Evolutionary conservation across 2,329 filamentous ascomycete genomes (phyloP).

Genomic region (Pseudogymnoascus destructans): DNA sequence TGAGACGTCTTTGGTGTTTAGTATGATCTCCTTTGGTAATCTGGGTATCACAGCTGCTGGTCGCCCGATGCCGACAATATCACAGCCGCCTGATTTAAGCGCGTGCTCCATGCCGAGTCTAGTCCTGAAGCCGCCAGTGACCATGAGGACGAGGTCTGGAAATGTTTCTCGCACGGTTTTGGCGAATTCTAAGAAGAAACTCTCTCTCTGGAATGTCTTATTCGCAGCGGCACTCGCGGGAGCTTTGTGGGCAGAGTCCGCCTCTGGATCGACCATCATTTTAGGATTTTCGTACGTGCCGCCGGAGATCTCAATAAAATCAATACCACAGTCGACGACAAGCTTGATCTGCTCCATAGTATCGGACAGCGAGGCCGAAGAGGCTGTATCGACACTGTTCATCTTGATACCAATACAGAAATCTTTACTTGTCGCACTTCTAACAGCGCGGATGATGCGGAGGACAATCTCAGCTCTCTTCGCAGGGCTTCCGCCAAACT

Average conservation of each 20-base stretch:
- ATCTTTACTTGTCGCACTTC: slow-evolving; percentile 25
- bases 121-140: slow-evolving; percentile 51
- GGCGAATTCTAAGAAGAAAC: slow-evolving; percentile 57
- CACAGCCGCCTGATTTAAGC: slow-evolving; percentile 33
- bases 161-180: slow-evolving; percentile 35
- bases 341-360: slow-evolving; percentile 44
- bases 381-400: slow-evolving; percentile 40
- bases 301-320: slow-evolving; percentile 57
- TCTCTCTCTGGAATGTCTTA: slow-evolving; percentile 43
- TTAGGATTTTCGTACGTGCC: slow-evolving; percentile 43
- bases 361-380: slow-evolving; percentile 33
- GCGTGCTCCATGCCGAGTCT: slow-evolving; percentile 37
- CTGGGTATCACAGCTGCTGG: slow-evolving; percentile 33
- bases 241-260: slow-evolving; percentile 11
- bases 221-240: slow-evolving; percentile 22
- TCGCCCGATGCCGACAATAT: slow-evolving; percentile 36
- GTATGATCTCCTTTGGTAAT: slow-evolving; percentile 28
- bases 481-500: slow-evolving; percentile 55
- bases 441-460: slow-evolving; percentile 51
- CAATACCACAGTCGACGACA: slow-evolving; percentile 38
- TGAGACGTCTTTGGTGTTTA: slow-evolving; percentile 23
- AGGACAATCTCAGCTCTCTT: slow-evolving; percentile 56
- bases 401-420: slow-evolving; percentile 43
- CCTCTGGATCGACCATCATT: slow-evolving; percentile 22
- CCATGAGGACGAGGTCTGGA: slow-evolving; percentile 35